A percentile compares a stretch with the other conserved stretches of the same genome.
phyloP scores from a whole-genome alignment of 2,329 filamentous ascomycete species.

The Monosporascus ibericus region DNA sequence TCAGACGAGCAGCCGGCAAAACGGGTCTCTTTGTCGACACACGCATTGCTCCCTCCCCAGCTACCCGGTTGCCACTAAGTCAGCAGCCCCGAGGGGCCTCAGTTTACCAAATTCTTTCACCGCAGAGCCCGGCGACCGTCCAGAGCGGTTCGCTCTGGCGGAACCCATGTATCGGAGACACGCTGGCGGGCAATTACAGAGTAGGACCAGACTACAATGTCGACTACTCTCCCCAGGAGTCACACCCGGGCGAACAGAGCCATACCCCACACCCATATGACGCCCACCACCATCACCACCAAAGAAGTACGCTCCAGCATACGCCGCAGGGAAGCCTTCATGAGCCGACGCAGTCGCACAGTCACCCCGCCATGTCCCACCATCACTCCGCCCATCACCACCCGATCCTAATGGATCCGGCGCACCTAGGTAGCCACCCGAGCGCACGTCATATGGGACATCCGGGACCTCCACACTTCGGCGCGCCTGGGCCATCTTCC shows the following conservation, averaged over 20 bases:
- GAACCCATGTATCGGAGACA: slow-evolving; percentile 66
- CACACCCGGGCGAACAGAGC: slow-evolving; percentile 58
- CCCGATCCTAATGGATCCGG: slow-evolving; percentile 51
- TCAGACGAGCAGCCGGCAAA: slow-evolving; percentile 20
- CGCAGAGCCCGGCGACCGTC: slow-evolving; percentile 61
- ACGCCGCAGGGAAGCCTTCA: slow-evolving; percentile 39
- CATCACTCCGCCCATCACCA: slow-evolving; percentile 45
- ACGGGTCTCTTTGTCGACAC: slow-evolving; percentile 25
- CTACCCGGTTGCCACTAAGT: slow-evolving; percentile 27
- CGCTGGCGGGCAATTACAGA: slow-evolving; percentile 70
- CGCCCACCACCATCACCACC: slow-evolving; percentile 37
- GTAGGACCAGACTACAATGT: slow-evolving; percentile 65
- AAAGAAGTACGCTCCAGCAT: slow-evolving; percentile 45
- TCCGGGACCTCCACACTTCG: slow-evolving; percentile 49
- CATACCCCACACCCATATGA: slow-evolving; percentile 61
- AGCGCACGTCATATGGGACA: slow-evolving; percentile 42
- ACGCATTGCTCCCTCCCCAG: slow-evolving; percentile 23
- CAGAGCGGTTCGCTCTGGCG: slow-evolving; percentile 72
- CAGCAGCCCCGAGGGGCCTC: slow-evolving; percentile 49
- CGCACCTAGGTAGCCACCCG: slow-evolving; percentile 46
- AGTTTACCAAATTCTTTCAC: slow-evolving; percentile 50
- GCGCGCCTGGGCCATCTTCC: slow-evolving; percentile 36
- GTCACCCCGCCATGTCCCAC: slow-evolving; percentile 35
- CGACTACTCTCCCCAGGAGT: slow-evolving; percentile 65
- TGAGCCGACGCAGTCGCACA: slow-evolving; percentile 33